phyloP scores from a whole-genome alignment of 805 yeast genomes.

The Starmerella stigmatis region DNA sequence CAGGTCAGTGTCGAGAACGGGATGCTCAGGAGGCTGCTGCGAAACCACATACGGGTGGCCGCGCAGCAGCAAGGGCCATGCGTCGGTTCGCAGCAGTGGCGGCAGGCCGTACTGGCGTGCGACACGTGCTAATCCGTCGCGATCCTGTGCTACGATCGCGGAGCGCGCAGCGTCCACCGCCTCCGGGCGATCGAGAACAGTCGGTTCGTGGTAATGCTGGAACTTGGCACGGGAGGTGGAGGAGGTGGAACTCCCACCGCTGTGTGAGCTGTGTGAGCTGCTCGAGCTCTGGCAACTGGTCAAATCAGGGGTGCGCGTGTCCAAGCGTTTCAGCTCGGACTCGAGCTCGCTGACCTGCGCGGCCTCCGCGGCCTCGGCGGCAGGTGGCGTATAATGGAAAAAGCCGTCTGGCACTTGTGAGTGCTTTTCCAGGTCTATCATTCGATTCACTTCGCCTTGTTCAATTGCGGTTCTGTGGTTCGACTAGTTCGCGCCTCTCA shows the following conservation, averaged over 20 bases:
- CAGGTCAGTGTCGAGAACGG: constrained; percentile 13
- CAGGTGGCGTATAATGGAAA: not conserved
- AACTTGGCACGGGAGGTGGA: constrained; percentile 18
- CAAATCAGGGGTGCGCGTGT: not conserved
- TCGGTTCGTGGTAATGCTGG: constrained; percentile 33
- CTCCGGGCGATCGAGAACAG: constrained; percentile 40
- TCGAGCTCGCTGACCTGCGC: not conserved
- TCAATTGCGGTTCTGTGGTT: not conserved
- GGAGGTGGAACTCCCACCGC: not conserved
- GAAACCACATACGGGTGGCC: constrained; percentile 73
- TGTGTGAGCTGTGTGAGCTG: constrained; percentile 7
- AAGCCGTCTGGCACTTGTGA: not conserved
- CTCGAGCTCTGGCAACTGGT: constrained; percentile 2
- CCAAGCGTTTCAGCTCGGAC: constrained; percentile 1
- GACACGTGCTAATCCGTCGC: constrained; percentile 63
- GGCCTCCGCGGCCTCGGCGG: not conserved
- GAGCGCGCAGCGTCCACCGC: constrained; percentile 45
- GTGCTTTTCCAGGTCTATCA: constrained; percentile 2
- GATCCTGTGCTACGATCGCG: constrained; percentile 50
- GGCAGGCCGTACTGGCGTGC: constrained; percentile 83
- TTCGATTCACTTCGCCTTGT: not conserved
- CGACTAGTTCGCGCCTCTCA: too few species aligned
- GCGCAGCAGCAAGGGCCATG: constrained; percentile 76
- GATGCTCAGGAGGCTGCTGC: constrained; percentile 23
- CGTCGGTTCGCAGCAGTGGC: constrained; percentile 59